Percentiles rank a stretch among this genome's conserved stretches.
These are phyloP conservation scores for Cryphonectria radicalis DNA, from an alignment of 2,329 filamentous ascomycete genomes.

Conservation along the genomic window DNA sequence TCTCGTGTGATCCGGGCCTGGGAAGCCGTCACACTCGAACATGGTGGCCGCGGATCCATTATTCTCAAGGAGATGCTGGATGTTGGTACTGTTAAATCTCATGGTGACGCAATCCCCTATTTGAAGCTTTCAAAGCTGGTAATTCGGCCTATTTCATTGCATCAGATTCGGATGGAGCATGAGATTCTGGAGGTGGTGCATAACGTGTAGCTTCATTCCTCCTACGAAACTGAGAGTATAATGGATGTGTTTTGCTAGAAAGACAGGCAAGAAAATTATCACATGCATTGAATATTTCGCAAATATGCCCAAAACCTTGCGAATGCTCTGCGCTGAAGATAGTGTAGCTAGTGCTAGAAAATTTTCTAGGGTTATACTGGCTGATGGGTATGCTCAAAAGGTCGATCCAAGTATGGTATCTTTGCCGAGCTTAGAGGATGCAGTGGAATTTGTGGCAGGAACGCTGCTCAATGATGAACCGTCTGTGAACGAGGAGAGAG, in stretches of 20 bases:
- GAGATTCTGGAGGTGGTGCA: constrained; percentile 34
- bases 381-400: not conserved
- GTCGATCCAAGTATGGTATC: not conserved
- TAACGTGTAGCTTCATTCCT: too few relatives aligned
- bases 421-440: not conserved
- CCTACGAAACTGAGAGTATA: too few relatives aligned
- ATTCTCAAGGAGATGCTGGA: constrained; percentile 34
- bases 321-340: not conserved
- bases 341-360: not conserved
- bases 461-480: not conserved
- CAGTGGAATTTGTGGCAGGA: not conserved
- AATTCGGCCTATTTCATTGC: constrained; percentile 41
- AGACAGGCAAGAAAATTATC: too few relatives aligned
- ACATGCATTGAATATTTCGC: too few relatives aligned
- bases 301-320: too few relatives aligned
- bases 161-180: constrained; percentile 40
- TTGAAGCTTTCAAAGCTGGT: constrained; percentile 37
- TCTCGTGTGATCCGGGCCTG: constrained; percentile 35
- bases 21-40: constrained; percentile 36
- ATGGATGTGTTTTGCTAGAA: too few relatives aligned
- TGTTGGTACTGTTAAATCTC: constrained; percentile 36
- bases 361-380: not conserved
- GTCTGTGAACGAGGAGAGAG: not conserved
- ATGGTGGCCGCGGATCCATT: constrained; percentile 30
- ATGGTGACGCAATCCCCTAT: constrained; percentile 39